Conservation (phyloP, 345 rosid species). For the Eucalyptus albens region DNA sequence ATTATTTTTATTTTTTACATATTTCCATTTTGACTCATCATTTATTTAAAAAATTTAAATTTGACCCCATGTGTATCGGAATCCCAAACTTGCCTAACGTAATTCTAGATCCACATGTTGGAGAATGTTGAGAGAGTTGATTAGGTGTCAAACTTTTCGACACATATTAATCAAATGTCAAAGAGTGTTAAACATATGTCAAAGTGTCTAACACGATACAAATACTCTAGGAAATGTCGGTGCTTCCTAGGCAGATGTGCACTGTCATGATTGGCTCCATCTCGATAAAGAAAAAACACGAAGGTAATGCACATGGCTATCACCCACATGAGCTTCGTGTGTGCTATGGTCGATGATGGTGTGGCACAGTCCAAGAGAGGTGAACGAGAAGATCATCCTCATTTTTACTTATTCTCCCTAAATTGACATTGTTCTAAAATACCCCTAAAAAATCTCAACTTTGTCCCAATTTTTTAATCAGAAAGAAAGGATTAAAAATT, state of each 20-base stretch:
- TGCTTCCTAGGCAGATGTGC: neutral
- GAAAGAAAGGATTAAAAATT: neutral
- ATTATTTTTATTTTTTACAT: no score
- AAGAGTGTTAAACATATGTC: accelerated
- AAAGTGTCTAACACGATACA: accelerated
- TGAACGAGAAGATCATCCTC: conserved; percentile 33
- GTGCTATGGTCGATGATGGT: conserved; percentile 31
- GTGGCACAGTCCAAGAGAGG: conserved; percentile 23
- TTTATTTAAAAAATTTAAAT: no score
- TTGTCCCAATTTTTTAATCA: neutral
- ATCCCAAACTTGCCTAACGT: accelerated
- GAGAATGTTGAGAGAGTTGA: no score
- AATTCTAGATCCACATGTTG: accelerated
- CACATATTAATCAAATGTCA: no score
- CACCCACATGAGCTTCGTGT: conserved; percentile 44
- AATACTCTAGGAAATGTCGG: accelerated
- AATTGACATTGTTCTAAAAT: neutral
- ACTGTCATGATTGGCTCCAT: neutral
- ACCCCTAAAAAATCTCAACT: neutral
- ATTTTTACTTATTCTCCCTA: neutral
- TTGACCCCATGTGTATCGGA: accelerated
- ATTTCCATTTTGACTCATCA: no score
- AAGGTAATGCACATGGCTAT: conserved; percentile 31
- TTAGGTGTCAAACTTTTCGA: no score
- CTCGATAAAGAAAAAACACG: neutral